Evolutionary conservation across 2,329 filamentous ascomycete genomes (phyloP).

Genomic region (Aureobasidium sp.): DNA sequence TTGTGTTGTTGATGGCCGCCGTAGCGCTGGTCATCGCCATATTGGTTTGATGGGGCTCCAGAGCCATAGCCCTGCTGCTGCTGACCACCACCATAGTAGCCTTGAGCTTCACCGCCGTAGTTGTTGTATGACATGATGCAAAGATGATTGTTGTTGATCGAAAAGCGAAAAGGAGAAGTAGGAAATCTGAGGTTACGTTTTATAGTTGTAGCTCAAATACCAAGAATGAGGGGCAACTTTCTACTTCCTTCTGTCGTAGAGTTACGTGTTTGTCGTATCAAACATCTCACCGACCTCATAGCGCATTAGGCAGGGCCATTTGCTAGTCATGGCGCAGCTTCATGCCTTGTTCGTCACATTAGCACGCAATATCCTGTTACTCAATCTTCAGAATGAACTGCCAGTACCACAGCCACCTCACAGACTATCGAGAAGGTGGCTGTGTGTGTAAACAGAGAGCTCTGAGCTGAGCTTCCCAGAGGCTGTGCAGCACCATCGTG

Average conservation of each 20-base stretch:
- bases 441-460: not conserved
- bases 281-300: slow-evolving; percentile 1
- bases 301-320: slow-evolving; percentile 1
- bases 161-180: not conserved
- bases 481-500: not conserved
- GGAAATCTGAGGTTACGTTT: not conserved
- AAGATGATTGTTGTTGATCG: not conserved
- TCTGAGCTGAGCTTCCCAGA: not conserved
- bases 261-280: slow-evolving; percentile 2
- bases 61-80: slow-evolving; percentile 15
- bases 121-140: slow-evolving; percentile 8
- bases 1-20: slow-evolving; percentile 16
- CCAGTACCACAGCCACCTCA: not conserved
- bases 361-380: not conserved
- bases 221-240: not conserved
- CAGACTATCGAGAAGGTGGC: not conserved
- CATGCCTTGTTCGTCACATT: not conserved
- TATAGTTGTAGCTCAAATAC: not conserved
- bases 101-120: slow-evolving; percentile 12
- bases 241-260: not conserved
- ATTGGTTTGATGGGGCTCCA: not conserved
- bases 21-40: slow-evolving; percentile 11
- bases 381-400: not conserved
- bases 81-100: slow-evolving; percentile 17
- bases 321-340: slow-evolving; percentile 7